Base-by-base conservation (phyloP, 1,284 basidiomycete species). In the Wolfiporia cocos region DNA sequence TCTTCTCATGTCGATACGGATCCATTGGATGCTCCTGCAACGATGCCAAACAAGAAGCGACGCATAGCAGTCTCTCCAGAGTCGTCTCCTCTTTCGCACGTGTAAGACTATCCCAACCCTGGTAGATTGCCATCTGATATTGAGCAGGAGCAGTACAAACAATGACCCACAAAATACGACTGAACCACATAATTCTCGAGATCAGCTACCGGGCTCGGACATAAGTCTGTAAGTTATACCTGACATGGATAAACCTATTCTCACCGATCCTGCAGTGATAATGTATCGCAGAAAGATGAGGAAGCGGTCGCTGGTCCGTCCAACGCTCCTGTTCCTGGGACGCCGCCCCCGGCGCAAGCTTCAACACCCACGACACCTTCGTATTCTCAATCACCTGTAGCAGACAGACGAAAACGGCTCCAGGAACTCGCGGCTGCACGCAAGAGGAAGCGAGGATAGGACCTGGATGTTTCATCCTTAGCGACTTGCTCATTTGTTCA, bases 371-470 rank as follows among this genome's bases (percentile, higher is more conserved):
- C 32, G 11, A 37, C 50, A 12, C 46, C 51, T 11, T 50, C 54
- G 5, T 68, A 65, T 48, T 45, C 56, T 1, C 38, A 56, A 24
- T 67, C 65, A 5, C 66, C 68, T 3, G 44, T 44, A 1, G 50
- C 53, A 21, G 64, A 62, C 37, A 73, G 70, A 51, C 54, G 68
- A 35, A 63, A 59, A 51, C 53, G 57, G 31, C 42, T 71, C 50
- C 56, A 62, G 39, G 50, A 63, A 20, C 52, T 71, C 33, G 66
- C 62, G 2, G 54, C 53, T 10, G 44, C 48, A 28, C 48, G 51
- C 18, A 43, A 42, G 28, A 32, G 34, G 18, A 51, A 50, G 44
- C 40, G 31, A 15, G n/a, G n/a, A n/a, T n/a, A n/a, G n/a, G n/a
- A n/a, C n/a, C n/a, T n/a, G n/a, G n/a, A n/a, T n/a, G n/a, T n/a